Percentiles rank a stretch among this genome's conserved stretches.
These are phyloP conservation scores for Cinnamomum chago DNA, from an alignment of 164 flowering plant species.

Conservation along the genomic window DNA sequence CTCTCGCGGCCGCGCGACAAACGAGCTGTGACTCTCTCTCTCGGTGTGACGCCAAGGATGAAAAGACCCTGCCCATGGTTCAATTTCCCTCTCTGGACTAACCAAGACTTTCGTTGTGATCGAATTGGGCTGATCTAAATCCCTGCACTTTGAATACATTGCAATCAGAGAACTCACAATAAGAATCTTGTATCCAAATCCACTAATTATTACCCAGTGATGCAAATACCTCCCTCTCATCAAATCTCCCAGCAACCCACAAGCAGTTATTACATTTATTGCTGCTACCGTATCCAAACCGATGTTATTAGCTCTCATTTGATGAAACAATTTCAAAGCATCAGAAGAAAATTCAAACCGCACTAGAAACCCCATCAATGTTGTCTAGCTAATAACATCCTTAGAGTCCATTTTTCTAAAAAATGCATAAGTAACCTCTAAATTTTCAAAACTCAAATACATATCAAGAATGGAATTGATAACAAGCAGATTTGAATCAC, in stretches of 20 bases:
- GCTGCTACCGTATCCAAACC: no score
- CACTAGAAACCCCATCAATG: no score
- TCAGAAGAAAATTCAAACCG: no score
- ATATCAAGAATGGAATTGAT: constrained; percentile 32
- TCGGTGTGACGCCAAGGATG: no score
- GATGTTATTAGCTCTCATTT: no score
- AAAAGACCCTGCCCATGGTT: no score
- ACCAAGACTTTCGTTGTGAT: constrained; percentile 13
- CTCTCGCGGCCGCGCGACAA: no score
- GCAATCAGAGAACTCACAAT: constrained; percentile 27
- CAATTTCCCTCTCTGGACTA: constrained; percentile 21
- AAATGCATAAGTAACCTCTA: constrained; percentile 17
- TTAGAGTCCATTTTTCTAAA: constrained; percentile 19
- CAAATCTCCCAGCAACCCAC: constrained; percentile 32
- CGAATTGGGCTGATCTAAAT: constrained; percentile 6
- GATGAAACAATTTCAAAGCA: no score
- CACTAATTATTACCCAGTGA: constrained; percentile 22
- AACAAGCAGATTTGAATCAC: constrained; percentile 17
- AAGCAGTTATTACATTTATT: no score
- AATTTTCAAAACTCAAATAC: constrained; percentile 30
- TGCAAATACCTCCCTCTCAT: constrained; percentile 29
- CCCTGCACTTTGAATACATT: constrained; percentile 38
- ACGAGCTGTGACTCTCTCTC: no score
- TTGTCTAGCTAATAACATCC: no score
- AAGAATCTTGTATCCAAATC: constrained; percentile 17